These are phyloP conservation scores for Smittium culicis DNA, from an alignment of 371 early-diverging fungal species.

Conservation along the genomic window DNA sequence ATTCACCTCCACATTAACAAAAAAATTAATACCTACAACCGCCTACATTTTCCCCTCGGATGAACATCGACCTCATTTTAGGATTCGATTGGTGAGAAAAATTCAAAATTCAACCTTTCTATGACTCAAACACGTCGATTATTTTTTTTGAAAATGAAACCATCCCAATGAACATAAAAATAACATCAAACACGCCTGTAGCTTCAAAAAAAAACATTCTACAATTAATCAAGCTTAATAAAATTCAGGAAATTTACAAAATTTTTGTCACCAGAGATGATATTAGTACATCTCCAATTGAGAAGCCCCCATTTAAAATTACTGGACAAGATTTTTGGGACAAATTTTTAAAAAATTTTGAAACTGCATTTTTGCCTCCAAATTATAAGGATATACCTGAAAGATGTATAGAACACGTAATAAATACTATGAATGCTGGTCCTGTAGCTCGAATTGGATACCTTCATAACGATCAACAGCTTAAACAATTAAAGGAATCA, in stretches of 20 bases:
- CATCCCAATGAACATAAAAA: background rate
- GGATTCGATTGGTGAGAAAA: background rate
- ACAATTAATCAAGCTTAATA: background rate
- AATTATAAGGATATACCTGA: background rate
- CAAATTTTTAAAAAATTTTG: background rate
- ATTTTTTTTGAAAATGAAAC: background rate
- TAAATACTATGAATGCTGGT: background rate
- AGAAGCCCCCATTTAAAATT: no score
- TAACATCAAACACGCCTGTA: background rate
- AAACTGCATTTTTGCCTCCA: background rate
- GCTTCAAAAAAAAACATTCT: background rate
- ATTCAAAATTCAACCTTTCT: background rate
- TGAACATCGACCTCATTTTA: background rate
- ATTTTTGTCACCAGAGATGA: no score
- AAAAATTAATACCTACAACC: background rate
- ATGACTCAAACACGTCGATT: background rate
- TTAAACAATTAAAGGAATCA: background rate
- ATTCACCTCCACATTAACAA: background rate
- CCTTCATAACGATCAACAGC: background rate
- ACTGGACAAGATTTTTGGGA: no score
- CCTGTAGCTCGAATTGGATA: background rate
- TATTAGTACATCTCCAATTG: no score
- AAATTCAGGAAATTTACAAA: background rate
- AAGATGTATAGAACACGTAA: background rate
- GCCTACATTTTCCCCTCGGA: no score